A percentile compares a stretch with the other conserved stretches of the same genome.
phyloP scores from a whole-genome alignment of 257 asterid genomes.

The Orobanche coerulescens region DNA sequence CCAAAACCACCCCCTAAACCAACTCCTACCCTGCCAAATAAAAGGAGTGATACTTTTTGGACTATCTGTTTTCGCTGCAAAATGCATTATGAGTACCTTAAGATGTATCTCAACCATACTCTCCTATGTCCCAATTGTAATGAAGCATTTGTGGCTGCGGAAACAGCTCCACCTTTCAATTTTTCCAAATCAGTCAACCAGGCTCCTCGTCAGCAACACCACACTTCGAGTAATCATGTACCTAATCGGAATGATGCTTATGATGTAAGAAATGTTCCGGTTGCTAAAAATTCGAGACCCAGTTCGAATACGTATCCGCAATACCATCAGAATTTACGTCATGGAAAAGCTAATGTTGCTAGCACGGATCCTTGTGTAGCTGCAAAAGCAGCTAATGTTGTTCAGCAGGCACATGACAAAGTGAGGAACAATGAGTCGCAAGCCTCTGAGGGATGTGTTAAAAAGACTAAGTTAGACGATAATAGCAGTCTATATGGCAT shows the following conservation, averaged over 20 bases:
- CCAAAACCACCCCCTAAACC: conserved; percentile 26
- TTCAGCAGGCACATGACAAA: conserved; percentile 32
- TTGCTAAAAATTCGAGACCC: conserved; percentile 27
- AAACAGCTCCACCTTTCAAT: conserved; percentile 50
- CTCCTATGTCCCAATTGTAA: conserved; percentile 66
- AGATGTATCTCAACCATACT: conserved; percentile 49
- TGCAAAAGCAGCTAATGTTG: conserved; percentile 30
- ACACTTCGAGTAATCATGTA: conserved; percentile 22
- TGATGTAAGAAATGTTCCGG: conserved; percentile 27
- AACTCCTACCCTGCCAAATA: conserved; percentile 28
- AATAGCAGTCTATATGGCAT: conserved; percentile 27
- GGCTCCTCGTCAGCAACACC: conserved; percentile 25
- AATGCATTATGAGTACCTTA: conserved; percentile 68
- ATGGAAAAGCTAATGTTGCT: conserved; percentile 26
- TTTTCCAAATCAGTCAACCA: conserved; percentile 26
- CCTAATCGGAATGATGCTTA: conserved; percentile 23
- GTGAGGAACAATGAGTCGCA: conserved; percentile 48
- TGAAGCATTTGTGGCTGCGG: conserved; percentile 48
- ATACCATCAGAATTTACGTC: conserved; percentile 14
- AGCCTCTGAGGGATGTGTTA: conserved; percentile 21
- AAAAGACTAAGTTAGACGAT: conserved; percentile 40
- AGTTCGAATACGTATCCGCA: conserved; percentile 25
- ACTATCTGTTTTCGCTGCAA: conserved; percentile 62
- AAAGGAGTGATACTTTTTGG: conserved; percentile 48
- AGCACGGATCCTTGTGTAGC: conserved; percentile 42